Evolutionary conservation across 768 basidiomycete genomes (phyloP), one percentile per base, ranked within the genome.

Genomic region (Cubamyces sp.): DNA sequence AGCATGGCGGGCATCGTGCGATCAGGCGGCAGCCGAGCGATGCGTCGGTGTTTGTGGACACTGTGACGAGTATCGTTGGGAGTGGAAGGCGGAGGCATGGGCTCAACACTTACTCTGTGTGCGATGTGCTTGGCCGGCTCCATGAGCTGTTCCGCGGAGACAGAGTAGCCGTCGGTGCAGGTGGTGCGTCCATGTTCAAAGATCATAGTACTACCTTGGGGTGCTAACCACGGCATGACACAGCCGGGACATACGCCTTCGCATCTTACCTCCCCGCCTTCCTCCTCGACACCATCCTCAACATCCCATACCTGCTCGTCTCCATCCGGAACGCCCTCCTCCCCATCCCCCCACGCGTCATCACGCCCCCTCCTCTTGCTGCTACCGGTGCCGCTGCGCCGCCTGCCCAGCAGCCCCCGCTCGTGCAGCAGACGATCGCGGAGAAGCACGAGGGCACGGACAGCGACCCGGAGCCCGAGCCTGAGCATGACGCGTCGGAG

Each of bases 101-200:
- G 34, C 18, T 18, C 5, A 21, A 40, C n/a, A 15, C 45, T 12
- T 16, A 3, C 1, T 28, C 53, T 2, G 16, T 59, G 5, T 79
- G 80, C 21, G 67, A 86, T 39, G 74, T 76, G 14, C 58, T 85
- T 7, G 84, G 85, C 1, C 76, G 78, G 45, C 34, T 84, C 25
- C 77, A 78, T 58, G 81, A 85, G 64, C 85, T 85, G 81, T 67
- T 88, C 26, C 80, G 82, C 34, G 90, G 91, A 2, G 84, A 90
- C 56, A 75, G 90, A 40, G 84, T 91, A 68, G 82, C 85, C 19
- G 76, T 94, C 57, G 92, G 92, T 60, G 87, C 92, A 53, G 92
- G 92, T 74, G 90, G 91, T 93, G 69, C 68, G 83, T 74, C 19
- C 34, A 0, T 25, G 21, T 55, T 16, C 49, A 30, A 34, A 25